Base-by-base conservation (phyloP, 2,329 filamentous ascomycete species). In the Davidsoniella neocaledoniae region DNA sequence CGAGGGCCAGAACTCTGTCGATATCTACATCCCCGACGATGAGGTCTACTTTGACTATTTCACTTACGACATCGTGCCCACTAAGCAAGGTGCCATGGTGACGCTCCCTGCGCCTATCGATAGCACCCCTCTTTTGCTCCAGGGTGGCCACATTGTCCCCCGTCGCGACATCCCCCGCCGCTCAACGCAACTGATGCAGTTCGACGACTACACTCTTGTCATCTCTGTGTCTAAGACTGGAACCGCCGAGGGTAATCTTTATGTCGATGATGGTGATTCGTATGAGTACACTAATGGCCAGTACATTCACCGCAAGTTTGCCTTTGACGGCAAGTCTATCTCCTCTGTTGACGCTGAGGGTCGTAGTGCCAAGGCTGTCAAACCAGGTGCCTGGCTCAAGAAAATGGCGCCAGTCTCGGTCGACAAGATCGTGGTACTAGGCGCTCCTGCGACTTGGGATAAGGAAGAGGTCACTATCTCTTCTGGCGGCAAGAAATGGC, bases 41-140 rank as follows among this genome's bases (percentile, higher is more conserved):
- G 85, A 93, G 63, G 74, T 83, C 48, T 96, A 98, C 65, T 98
- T 88, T 60, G 85, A 96, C 65, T 98, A 98, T 68, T 93, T 91
- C 61, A 86, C 86, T 58, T 95, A 86, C 67, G 77, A 81, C 40
- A 69, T 77, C 41, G 78, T 93, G 60, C 64, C 70, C 38, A 80
- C 79, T 19, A 74, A 81, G 21, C 78, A 80, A 54, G 83, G 85
- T 55, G 81, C 82, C 62, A 68, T 67, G 38, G 70, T 86, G 54
- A 82, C 76, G 1, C 69, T 95, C 37, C 66, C 76, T 1, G 85
- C 90, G 0, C 85, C 88, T 0, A 71, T 96, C 2, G 84, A 94
- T 50, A 86, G 81, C 58, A 84, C 94, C 16, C 90, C 91, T 0
- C 66, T 98, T 12, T 71, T 98, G 42, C 91, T 96, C 83, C 86